Evolutionary conservation across 805 yeast genomes (phyloP).

Genomic region (Torulaspora delbrueckii): DNA sequence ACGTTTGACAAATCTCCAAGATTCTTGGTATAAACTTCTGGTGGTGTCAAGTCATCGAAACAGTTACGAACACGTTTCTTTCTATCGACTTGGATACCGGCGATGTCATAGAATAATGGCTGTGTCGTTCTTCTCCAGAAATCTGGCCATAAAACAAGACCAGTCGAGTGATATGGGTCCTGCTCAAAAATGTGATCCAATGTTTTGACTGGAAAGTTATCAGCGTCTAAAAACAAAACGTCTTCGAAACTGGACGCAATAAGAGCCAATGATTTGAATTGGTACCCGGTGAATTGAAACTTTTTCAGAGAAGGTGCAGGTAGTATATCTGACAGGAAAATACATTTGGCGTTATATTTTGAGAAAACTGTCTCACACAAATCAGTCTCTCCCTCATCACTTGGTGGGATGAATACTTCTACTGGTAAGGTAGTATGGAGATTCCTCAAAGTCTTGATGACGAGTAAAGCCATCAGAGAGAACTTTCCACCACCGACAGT

Average conservation of each 20-base stretch:
- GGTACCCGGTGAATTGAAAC: constrained; percentile 53
- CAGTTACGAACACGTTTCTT: constrained; percentile 39
- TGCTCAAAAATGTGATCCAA: constrained; percentile 57
- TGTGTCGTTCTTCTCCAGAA: constrained; percentile 84
- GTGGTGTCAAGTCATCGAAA: constrained; percentile 37
- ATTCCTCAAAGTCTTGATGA: constrained; percentile 58
- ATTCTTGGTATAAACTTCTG: constrained; percentile 25
- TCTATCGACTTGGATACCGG: constrained; percentile 49
- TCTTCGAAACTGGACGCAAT: constrained; percentile 72
- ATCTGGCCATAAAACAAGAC: constrained; percentile 75
- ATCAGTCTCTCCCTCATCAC: constrained; percentile 52
- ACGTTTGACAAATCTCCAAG: constrained; percentile 33
- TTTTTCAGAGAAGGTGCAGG: constrained; percentile 41
- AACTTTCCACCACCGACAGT: constrained; percentile 78
- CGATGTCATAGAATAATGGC: constrained; percentile 67
- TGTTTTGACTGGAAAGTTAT: constrained; percentile 63
- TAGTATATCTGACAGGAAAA: constrained; percentile 55
- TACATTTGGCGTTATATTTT: constrained; percentile 51
- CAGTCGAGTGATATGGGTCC: constrained; percentile 51
- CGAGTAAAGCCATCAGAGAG: constrained; percentile 63
- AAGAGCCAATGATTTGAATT: constrained; percentile 64
- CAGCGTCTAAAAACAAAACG: constrained; percentile 70
- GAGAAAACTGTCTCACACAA: constrained; percentile 62
- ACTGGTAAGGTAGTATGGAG: constrained; percentile 59
- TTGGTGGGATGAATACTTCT: constrained; percentile 68